phyloP scores from a whole-genome alignment of 2,329 filamentous ascomycete genomes.

The Penicillium sp. region DNA sequence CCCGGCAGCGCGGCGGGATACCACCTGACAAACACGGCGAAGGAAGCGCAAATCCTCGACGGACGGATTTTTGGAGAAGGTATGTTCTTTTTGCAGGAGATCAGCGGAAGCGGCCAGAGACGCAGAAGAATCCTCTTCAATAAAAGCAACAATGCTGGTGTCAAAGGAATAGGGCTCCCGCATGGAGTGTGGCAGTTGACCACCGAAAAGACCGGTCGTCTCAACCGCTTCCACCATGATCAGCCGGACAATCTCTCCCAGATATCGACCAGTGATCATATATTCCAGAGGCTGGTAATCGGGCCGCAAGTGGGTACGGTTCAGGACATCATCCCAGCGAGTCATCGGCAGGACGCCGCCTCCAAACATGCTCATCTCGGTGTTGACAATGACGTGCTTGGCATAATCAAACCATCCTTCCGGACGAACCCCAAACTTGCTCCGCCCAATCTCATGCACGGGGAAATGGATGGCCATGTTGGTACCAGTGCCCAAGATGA shows the following conservation, averaged over 20 bases:
- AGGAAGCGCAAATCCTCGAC: constrained; percentile 52
- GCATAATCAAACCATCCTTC: constrained; percentile 52
- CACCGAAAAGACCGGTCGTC: constrained; percentile 51
- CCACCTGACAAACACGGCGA: constrained; percentile 47
- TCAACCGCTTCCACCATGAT: constrained; percentile 56
- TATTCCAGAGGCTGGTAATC: constrained; percentile 63
- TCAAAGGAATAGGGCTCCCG: constrained; percentile 55
- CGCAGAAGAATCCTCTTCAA: constrained; percentile 46
- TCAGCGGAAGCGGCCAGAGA: constrained; percentile 37
- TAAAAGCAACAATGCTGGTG: constrained; percentile 53
- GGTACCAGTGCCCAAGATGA: constrained; percentile 60
- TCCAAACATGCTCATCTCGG: constrained; percentile 62
- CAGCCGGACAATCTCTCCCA: constrained; percentile 58
- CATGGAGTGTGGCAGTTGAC: constrained; percentile 51
- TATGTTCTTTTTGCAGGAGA: constrained; percentile 49
- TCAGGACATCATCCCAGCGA: constrained; percentile 57
- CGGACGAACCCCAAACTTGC: constrained; percentile 53
- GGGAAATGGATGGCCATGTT: constrained; percentile 61
- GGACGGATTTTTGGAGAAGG: constrained; percentile 42
- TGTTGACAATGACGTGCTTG: constrained; percentile 59
- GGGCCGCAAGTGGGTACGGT: constrained; percentile 51
- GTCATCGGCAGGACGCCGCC: constrained; percentile 52
- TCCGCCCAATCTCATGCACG: constrained; percentile 47
- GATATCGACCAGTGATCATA: constrained; percentile 57
- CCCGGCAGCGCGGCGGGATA: constrained; percentile 55